Evolutionary conservation across 2,329 filamentous ascomycete species (phyloP).

Genomic region (Orbilia ellipsospora): DNA sequence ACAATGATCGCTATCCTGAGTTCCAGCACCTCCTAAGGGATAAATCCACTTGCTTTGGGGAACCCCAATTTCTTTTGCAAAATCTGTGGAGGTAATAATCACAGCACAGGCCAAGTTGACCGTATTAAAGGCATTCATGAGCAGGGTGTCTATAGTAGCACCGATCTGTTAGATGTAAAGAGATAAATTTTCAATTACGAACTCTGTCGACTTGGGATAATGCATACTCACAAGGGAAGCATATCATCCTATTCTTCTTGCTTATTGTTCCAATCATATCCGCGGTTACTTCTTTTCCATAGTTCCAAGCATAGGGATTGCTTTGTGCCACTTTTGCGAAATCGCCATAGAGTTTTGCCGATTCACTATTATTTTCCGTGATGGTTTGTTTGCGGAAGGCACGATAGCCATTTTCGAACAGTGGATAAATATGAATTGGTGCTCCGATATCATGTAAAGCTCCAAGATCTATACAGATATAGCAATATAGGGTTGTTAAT

Average conservation of each 20-base stretch:
- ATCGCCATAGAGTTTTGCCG: constrained; percentile 70
- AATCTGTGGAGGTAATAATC: constrained; percentile 70
- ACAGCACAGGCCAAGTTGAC: constrained; percentile 73
- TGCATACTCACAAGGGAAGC: constrained; percentile 70
- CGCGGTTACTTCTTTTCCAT: constrained; percentile 65
- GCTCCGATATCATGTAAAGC: constrained; percentile 70
- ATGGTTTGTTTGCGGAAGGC: constrained; percentile 69
- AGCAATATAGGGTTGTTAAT: too few relatives aligned
- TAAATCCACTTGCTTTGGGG: constrained; percentile 72
- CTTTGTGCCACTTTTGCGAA: constrained; percentile 70
- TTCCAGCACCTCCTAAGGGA: constrained; percentile 72
- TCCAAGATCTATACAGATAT: constrained; percentile 65
- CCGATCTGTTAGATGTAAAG: background rate
- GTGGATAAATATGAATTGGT: constrained; percentile 74
- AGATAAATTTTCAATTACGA: too few relatives aligned
- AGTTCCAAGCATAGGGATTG: constrained; percentile 70
- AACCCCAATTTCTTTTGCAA: constrained; percentile 69
- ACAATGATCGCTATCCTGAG: constrained; percentile 70
- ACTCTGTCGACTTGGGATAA: too few relatives aligned
- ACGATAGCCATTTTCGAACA: constrained; percentile 74
- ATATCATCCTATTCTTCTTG: constrained; percentile 74
- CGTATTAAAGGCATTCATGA: constrained; percentile 79
- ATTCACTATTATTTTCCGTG: constrained; percentile 70
- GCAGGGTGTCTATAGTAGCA: constrained; percentile 69
- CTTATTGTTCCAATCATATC: constrained; percentile 68